Percentiles rank a stretch among this genome's conserved stretches.
These are phyloP conservation scores for Osmozyma mogii DNA, from an alignment of 805 yeast genomes.

Conservation along the genomic window DNA sequence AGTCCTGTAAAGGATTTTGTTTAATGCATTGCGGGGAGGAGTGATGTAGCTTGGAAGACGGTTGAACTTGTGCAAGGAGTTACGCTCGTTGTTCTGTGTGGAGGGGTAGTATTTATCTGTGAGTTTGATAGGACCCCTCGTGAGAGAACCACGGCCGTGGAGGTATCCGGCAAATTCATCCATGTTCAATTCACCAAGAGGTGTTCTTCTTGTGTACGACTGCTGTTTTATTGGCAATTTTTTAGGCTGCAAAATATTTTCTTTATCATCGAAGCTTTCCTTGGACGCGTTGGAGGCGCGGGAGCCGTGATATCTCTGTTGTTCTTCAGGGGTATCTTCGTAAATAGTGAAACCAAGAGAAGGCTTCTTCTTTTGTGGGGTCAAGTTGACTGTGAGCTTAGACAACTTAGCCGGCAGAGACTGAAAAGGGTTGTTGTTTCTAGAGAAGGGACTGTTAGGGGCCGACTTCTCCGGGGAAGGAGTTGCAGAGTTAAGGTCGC, in stretches of 20 bases:
- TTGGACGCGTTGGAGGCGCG: slow-evolving; percentile 2
- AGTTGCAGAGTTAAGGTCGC: not conserved
- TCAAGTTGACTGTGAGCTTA: slow-evolving; percentile 4
- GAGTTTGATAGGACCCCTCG: slow-evolving; percentile 13
- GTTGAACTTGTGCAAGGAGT: slow-evolving; percentile 23
- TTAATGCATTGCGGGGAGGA: slow-evolving; percentile 22
- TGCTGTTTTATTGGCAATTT: slow-evolving; percentile 7
- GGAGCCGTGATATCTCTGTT: slow-evolving; percentile 8
- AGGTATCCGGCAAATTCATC: slow-evolving; percentile 24
- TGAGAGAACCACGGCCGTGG: slow-evolving; percentile 4
- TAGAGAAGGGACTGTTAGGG: too few relatives aligned
- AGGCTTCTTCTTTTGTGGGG: slow-evolving; percentile 2
- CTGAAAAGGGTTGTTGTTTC: too few relatives aligned
- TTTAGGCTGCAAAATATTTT: slow-evolving; percentile 32
- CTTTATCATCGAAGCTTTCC: slow-evolving; percentile 27
- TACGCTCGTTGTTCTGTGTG: slow-evolving; percentile 19
- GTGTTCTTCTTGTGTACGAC: slow-evolving; percentile 12
- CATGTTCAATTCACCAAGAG: slow-evolving; percentile 23
- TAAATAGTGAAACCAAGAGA: slow-evolving; percentile 10
- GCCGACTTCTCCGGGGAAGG: too few relatives aligned
- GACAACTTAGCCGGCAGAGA: slow-evolving; percentile 8
- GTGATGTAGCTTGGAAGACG: slow-evolving; percentile 26
- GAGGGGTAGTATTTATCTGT: slow-evolving; percentile 23
- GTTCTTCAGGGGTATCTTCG: slow-evolving; percentile 11
- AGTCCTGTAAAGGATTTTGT: slow-evolving; percentile 16